Evolutionary conservation across 805 yeast species (phyloP), one percentile per base, ranked within the genome.

Genomic region (Sugiyamaella qingdaonensis): DNA sequence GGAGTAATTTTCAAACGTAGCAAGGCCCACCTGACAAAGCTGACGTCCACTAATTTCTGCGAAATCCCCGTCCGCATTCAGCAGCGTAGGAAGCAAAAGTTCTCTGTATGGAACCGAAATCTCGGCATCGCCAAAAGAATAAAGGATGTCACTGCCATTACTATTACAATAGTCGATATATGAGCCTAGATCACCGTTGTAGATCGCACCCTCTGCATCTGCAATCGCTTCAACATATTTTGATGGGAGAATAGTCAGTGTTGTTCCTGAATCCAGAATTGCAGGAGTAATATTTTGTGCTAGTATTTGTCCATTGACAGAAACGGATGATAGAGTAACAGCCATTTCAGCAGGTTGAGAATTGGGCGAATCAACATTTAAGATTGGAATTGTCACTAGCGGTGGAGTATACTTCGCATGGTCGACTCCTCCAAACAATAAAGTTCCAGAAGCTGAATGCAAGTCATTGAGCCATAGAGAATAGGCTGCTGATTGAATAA

Each of bases 401-500:
- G 65, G 59, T 27, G 82, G 82, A 0, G 64, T 50, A 59, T 71
- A 78, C 57, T 58, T 58, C 32, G 21, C 48, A 33, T 69, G 68
- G 62, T 80, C 83, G 48, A 78, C 64, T 46, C 79, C 84, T 41
- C 84, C 84, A 64, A 79, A 79, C 43, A 67, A 49, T 32, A 67
- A 47, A 7, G 57, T 21, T 31, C 71, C 71, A 8, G 61, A 46
- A 14, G 57, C 34, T 7, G 64, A 56, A 14, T 57, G 57, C 10
- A 64, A 56, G 10, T 68, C 66, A 61, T 82, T 77, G 64, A 86
- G 71, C 63, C 72, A 85, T 46, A 86, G 69, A 0, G 92, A 85
- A 65, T 84, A 86, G 2, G 79, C 80, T 31, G 71, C 72, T 46
- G 75, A 72, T 35, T 74, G 63, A 58, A 82, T 85, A 46, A 75